Evolutionary conservation across 306 rosid species (phyloP), one percentile per base, ranked within the genome.

Genomic region (Prunus kanzakura): DNA sequence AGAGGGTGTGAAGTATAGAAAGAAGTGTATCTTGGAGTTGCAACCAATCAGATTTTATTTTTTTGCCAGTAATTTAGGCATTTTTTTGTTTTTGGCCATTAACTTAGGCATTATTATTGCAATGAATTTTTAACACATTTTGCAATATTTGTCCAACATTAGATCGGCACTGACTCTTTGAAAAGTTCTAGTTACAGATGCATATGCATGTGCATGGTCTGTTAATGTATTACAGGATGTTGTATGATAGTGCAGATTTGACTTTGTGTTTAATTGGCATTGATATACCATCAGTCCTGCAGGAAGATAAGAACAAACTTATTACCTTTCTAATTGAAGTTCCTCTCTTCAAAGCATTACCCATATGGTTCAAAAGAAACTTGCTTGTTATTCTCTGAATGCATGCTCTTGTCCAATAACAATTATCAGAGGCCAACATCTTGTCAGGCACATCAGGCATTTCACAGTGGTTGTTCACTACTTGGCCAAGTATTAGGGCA

Each of bases 261-360:
- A 52, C 25, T 43, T 14, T 5, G 46, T 7, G 22, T 11, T 12
- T 3, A 4, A 3, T 25, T 14, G 72, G 4, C 22, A 27, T 30
- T 18, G 4, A 69, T 25, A 49, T 69, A 49, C 35, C 46, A 1
- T 52, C 46, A 32, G 74, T 3, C 38, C 23, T 47, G 83, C 63
- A 65, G 38, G 41, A 57, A 47, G 27, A 30, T 29, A 38, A 23
- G n/a, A 62, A 11, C 25, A 35, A 73, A 68, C 35, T 58, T 14
- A 43, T 19, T 84, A 95, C 98, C 97, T 88, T 88, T 66, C 70
- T 85, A 62, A 86, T 79, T 72, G 87, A 76, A 73, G 86, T 81
- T 67, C 82, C 87, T 76, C 85, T 83, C 82, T 86, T 96, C 98
- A 95, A 90, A 38, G 96, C 89, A 83, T 82, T 81, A 30, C 88